These are phyloP conservation scores for Tricholoma furcatifolium DNA, from an alignment of 768 basidiomycete genomes.

Conservation along the genomic window DNA sequence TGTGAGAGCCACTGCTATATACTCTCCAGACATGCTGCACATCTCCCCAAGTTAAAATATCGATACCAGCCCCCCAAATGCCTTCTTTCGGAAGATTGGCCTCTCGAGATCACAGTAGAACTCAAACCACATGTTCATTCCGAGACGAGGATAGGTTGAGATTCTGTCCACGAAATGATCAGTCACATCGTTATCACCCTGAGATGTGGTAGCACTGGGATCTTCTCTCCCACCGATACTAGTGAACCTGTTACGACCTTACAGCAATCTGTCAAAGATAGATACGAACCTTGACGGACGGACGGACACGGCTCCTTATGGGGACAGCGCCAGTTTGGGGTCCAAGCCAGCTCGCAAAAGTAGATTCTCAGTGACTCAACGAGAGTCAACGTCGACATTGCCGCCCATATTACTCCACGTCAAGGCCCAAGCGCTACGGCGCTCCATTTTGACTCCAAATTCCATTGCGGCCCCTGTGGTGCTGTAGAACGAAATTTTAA, in stretches of 20 bases:
- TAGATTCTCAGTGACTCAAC: background rate
- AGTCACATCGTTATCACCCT: constrained; percentile 11
- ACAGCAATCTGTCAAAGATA: constrained; percentile 10
- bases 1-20: background rate
- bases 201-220: constrained; percentile 2
- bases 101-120: no score
- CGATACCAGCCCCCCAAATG: constrained; percentile 1
- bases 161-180: background rate
- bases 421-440: no score
- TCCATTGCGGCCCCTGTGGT: constrained; percentile 2
- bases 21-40: constrained; percentile 1
- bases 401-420: no score
- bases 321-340: constrained; percentile 1
- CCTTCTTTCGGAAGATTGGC: no score
- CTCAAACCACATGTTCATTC: no score
- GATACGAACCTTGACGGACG: constrained; percentile 8
- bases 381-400: background rate
- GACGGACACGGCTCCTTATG: constrained; percentile 11
- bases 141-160: no score
- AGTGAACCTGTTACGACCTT: background rate
- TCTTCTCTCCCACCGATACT: constrained; percentile 14
- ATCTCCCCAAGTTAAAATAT: background rate
- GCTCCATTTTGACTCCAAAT: background rate
- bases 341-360: constrained; percentile 12
- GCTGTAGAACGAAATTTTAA: background rate